Evolutionary conservation across 192 early-diverging fungal genomes (phyloP).

Genomic region (Chytriomyces sp.): DNA sequence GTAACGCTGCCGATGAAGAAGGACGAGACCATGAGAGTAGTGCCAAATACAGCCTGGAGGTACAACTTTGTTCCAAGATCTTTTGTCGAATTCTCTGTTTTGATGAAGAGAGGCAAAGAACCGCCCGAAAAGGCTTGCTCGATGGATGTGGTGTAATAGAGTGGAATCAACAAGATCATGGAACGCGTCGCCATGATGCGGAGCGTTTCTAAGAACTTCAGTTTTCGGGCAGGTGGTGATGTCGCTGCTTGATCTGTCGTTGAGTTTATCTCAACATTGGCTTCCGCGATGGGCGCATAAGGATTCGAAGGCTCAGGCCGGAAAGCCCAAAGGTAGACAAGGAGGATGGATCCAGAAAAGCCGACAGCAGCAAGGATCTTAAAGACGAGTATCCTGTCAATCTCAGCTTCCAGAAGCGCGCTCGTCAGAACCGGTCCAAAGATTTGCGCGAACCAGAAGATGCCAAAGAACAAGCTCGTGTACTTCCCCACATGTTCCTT

Average conservation of each 20-base stretch:
- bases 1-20: conserved; percentile 30
- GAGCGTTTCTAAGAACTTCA: conserved; percentile 24
- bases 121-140: conserved; percentile 35
- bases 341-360: conserved; percentile 1
- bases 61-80: conserved; percentile 18
- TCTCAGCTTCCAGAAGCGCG: conserved; percentile 7
- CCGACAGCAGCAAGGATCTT: conserved; percentile 20
- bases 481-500: conserved; percentile 17
- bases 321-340: conserved; percentile 6
- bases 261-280: background rate
- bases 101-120: conserved; percentile 27
- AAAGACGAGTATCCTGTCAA: conserved; percentile 28
- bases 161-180: conserved; percentile 26
- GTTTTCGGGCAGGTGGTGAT: background rate
- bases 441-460: conserved; percentile 26
- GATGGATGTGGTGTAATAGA: conserved; percentile 26
- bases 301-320: conserved; percentile 28
- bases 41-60: conserved; percentile 25
- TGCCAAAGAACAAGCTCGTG: conserved; percentile 33
- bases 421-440: conserved; percentile 23
- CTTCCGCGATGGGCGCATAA: background rate
- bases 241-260: background rate
- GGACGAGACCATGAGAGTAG: conserved; percentile 26
- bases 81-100: background rate
- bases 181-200: conserved; percentile 18